Evolutionary conservation across 2,329 filamentous ascomycete genomes (phyloP), one percentile per base, ranked within the genome.

Genomic region (Cryphonectria carpinicola): DNA sequence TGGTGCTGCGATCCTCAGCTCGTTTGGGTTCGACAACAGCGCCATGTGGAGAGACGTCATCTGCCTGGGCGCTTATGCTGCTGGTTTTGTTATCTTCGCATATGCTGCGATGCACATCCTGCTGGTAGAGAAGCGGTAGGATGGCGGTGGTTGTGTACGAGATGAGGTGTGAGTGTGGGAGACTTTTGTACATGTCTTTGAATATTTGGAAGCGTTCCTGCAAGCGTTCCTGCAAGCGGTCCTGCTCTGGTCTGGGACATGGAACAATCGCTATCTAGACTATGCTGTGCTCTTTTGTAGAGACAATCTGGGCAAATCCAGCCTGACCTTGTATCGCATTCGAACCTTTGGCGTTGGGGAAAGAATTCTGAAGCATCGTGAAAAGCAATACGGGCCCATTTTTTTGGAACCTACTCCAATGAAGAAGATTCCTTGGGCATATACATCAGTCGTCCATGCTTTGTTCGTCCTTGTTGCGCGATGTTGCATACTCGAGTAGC

Each of bases 101-200:
- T 99, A 98, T 80, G 84, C 83, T 41, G 95, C 95, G 22, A 97
- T 99, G 94, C 96, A 99, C 83, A 82, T 98, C 72, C 82, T 99
- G 77, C 88, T 99, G 64, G 89, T 99, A 32, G 96, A 99, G 87
- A 95, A 90, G 86, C 87, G 93, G 78, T 95, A 86, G 74, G 75
- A 60, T 19, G 14, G 61, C 8, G 14, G 7, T 28, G 28, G 28
- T 22, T 52, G 25, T 32, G 11, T 62, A 32, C 32, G 49, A 71
- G 14, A 62, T 52, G 46, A 56, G 39, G 6, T 52, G 17, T 22
- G 28, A 52, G n/a, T 32, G 32, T 32, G 32, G 6, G 63, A 35
- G 4, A 41, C 37, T 14, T 60, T 43, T 71, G 66, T 72, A 43
- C 58, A 54, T 52, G 65, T 62, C 39, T 54, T 66, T 46, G 52